Conservation (phyloP, 2,329 filamentous ascomycete genomes). For the Penicillium sclerotigenum region DNA sequence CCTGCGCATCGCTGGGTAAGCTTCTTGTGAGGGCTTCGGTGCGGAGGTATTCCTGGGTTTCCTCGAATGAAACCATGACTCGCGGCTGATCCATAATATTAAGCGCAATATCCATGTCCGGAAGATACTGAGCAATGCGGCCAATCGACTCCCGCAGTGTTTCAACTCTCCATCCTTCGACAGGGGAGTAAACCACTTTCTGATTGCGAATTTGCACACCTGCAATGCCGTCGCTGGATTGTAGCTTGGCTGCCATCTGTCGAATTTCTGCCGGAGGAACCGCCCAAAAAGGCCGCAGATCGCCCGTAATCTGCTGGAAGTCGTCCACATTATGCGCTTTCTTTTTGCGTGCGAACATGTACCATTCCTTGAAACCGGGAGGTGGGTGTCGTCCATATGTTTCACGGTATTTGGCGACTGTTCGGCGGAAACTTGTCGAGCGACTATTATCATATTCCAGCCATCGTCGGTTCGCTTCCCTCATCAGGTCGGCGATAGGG, state of each 20-base stretch:
- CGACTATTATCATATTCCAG: constrained; percentile 31
- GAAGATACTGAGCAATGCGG: constrained; percentile 54
- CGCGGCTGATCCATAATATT: constrained; percentile 64
- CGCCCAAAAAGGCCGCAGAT: constrained; percentile 40
- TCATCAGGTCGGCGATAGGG: constrained; percentile 35
- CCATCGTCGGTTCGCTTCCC: constrained; percentile 35
- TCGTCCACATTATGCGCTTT: constrained; percentile 40
- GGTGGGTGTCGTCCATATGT: constrained; percentile 41
- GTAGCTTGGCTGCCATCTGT: constrained; percentile 34
- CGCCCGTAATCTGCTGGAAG: constrained; percentile 39
- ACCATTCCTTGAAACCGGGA: constrained; percentile 42
- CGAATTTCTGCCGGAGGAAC: constrained; percentile 33
- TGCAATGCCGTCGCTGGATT: constrained; percentile 28
- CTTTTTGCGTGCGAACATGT: constrained; percentile 37
- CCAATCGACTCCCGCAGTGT: constrained; percentile 46
- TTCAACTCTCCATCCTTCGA: constrained; percentile 43
- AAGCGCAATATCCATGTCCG: constrained; percentile 65
- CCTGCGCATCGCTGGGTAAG: constrained; percentile 44
- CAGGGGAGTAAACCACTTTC: constrained; percentile 34
- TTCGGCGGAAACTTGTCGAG: constrained; percentile 38
- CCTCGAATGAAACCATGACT: constrained; percentile 59
- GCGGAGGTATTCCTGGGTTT: constrained; percentile 51
- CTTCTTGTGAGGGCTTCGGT: constrained; percentile 47
- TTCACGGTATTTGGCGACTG: constrained; percentile 38
- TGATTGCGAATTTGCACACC: constrained; percentile 36